Evolutionary conservation across 352 stramenopile species (phyloP).

Genomic region (Pythium volutum): DNA sequence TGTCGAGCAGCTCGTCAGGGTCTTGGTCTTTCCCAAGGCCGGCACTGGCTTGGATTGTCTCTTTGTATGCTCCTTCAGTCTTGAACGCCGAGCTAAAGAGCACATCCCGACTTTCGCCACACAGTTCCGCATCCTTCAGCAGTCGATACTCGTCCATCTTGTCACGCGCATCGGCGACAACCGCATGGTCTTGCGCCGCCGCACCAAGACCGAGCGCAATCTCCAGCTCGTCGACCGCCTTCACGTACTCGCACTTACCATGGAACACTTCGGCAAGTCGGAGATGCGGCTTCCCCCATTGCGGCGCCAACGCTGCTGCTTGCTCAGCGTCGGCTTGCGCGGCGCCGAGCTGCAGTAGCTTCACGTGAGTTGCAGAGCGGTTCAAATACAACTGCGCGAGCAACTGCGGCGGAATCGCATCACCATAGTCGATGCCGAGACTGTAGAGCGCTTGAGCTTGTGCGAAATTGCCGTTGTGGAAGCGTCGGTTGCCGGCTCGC

Average conservation of each 20-base stretch:
- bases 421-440: neutral
- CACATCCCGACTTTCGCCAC: neutral
- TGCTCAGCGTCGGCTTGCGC: neutral
- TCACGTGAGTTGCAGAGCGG: constrained; percentile 5
- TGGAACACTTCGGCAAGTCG: constrained; percentile 6
- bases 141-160: constrained; percentile 4
- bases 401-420: neutral
- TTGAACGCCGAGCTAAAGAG: neutral
- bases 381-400: constrained; percentile 6
- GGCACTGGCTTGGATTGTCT: neutral
- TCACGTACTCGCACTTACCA: neutral
- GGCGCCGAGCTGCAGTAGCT: constrained; percentile 6
- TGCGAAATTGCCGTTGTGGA: neutral
- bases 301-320: neutral
- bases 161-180: neutral
- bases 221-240: constrained; percentile 8
- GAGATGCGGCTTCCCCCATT: constrained; percentile 6
- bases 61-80: neutral
- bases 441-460: neutral
- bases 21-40: neutral
- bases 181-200: neutral
- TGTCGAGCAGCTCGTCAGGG: neutral
- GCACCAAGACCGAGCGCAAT: constrained; percentile 3
- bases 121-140: constrained; percentile 10
- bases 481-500: neutral